These are phyloP conservation scores for Plenodomus biglobosus DNA, from an alignment of 2,329 filamentous ascomycete species.

Conservation along the genomic window DNA sequence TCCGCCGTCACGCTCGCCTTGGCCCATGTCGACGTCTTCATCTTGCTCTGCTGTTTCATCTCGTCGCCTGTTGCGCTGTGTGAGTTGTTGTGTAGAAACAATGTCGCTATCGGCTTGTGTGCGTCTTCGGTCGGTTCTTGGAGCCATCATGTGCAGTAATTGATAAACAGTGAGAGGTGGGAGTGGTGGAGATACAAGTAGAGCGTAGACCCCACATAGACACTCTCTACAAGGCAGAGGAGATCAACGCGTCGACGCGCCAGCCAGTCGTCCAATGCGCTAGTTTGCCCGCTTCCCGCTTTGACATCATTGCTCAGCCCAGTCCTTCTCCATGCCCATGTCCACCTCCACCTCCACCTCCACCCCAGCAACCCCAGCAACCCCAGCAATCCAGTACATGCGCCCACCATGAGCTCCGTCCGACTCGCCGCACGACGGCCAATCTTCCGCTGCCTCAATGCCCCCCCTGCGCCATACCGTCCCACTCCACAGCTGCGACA, in stretches of 20 bases:
- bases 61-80: constrained; percentile 18
- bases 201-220: background rate
- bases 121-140: constrained; percentile 1
- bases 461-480: constrained; percentile 16
- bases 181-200: background rate
- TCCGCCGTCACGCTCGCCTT: constrained; percentile 8
- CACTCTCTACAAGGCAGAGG: background rate
- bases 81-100: constrained; percentile 18
- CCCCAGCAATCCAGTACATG: constrained; percentile 5
- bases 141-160: constrained; percentile 8
- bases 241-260: background rate
- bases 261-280: background rate
- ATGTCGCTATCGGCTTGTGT: constrained; percentile 16
- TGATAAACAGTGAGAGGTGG: background rate
- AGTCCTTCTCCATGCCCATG: constrained; percentile 12
- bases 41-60: constrained; percentile 25
- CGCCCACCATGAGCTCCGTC: constrained; percentile 33
- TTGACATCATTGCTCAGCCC: constrained; percentile 18
- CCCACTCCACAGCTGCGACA: constrained; percentile 18
- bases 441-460: constrained; percentile 32
- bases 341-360: background rate
- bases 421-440: constrained; percentile 35
- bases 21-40: constrained; percentile 23
- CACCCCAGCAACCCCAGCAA: constrained; percentile 3
- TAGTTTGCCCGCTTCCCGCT: constrained; percentile 9